Conservation (phyloP, 768 basidiomycete species). For the Austroboletus eburneus region DNA sequence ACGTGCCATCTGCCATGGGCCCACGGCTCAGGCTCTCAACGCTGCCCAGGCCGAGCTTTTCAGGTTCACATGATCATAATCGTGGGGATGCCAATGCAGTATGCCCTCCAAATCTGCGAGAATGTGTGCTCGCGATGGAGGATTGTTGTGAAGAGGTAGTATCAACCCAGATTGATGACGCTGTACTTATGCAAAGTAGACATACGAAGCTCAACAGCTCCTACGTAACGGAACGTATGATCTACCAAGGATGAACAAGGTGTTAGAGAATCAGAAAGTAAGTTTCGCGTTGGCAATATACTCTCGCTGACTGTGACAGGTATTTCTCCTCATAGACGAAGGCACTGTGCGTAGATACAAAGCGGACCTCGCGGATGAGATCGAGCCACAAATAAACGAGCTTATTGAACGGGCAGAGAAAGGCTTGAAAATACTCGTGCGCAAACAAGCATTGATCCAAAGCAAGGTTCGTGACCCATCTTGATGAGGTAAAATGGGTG, state of each 20-base stretch:
- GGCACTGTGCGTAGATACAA: slow-evolving; percentile 71
- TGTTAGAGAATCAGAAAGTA: slow-evolving; percentile 67
- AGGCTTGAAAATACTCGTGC: slow-evolving; percentile 56
- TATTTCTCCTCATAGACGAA: slow-evolving; percentile 73
- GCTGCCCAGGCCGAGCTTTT: slow-evolving; percentile 49
- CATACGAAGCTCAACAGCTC: slow-evolving; percentile 63
- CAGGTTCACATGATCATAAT: slow-evolving; percentile 61
- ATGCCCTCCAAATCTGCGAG: slow-evolving; percentile 68
- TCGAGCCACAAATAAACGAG: slow-evolving; percentile 77
- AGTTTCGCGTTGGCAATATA: slow-evolving; percentile 8
- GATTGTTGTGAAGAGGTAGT: slow-evolving; percentile 76
- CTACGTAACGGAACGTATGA: slow-evolving; percentile 69
- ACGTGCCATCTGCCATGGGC: slow-evolving; percentile 2
- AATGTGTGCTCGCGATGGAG: slow-evolving; percentile 75
- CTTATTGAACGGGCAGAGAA: slow-evolving; percentile 68
- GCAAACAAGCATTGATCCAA: slow-evolving; percentile 58
- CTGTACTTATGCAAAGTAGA: slow-evolving; percentile 36
- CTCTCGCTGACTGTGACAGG: slow-evolving; percentile 37
- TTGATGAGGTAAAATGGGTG: neutral
- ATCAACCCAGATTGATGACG: neutral
- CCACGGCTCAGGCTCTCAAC: slow-evolving; percentile 45
- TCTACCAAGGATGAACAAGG: slow-evolving; percentile 63
- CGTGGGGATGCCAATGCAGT: slow-evolving; percentile 58
- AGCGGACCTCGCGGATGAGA: slow-evolving; percentile 68
- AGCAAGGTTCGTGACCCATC: slow-evolving; percentile 47